Evolutionary conservation across 345 rosid genomes (phyloP), one percentile per base, ranked within the genome.

Genomic region (Salix purpurea): DNA sequence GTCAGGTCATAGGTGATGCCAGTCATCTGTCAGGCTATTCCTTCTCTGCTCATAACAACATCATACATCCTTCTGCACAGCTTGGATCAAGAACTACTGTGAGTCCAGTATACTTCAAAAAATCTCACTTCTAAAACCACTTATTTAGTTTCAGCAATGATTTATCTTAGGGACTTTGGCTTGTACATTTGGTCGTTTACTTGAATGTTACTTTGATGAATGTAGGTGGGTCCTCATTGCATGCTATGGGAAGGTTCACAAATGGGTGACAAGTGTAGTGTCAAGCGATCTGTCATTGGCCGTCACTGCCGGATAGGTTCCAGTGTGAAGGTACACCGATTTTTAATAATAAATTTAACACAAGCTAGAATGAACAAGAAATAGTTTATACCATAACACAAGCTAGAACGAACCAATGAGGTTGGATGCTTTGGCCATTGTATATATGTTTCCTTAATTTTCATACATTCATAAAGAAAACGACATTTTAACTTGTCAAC

Each of bases 301-400:
- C 94, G 92, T 70, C 98, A 93, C 80, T 96, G 99, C 86, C 88
- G 95, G 69, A 92, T 96, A 87, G 97, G 98, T 80, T 93, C 95
- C 80, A 92, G 89, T 81, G 99, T 96, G 79, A 96, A 96, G 99
- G 99, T 93, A 85, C 30, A 76, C 37, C 34, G 50, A 65, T 76
- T 84, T 72, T 75, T 26, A 21, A 11, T 58, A 24, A 26, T 65
- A 7, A 34, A 60, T 21, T 71, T 42, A 34, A 23, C 32, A 30
- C 7, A 0, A 23, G 23, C 5, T 28, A 5, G 19, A 12, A 42
- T 44, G 42, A 68, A 69, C 30, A 40, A 10, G 7, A 56, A 24
- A 42, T 65, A 39, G 16, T 12, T 71, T 9, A 7, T 61, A 30
- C 52, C 21, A 13, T 37, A 39, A 44, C 26, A 32, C 2, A 0